Evolutionary conservation across 2,329 filamentous ascomycete genomes (phyloP).

Genomic region (Colletotrichum noveboracense): DNA sequence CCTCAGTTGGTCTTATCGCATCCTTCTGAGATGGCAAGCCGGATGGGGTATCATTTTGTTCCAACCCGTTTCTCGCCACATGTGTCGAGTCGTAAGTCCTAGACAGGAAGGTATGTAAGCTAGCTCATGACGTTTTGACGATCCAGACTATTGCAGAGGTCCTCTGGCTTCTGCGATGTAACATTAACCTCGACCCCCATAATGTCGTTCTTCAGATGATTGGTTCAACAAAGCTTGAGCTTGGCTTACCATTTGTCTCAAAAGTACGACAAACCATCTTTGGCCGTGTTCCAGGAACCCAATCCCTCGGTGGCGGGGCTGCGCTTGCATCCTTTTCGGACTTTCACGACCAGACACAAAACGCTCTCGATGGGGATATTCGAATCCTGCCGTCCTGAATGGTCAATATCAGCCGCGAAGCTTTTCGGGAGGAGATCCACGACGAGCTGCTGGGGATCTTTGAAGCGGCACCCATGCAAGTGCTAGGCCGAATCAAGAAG

Average conservation of each 20-base stretch:
- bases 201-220: rapidly evolving
- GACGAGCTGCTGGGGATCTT: neutral
- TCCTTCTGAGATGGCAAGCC: neutral
- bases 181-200: neutral
- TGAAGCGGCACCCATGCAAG: neutral
- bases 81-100: neutral
- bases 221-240: neutral
- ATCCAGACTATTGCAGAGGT: neutral
- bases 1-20: neutral
- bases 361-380: neutral
- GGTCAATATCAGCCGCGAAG: neutral
- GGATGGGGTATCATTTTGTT: neutral
- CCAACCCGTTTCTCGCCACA: neutral
- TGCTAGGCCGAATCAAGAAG: slow-evolving; percentile 8
- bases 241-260: neutral
- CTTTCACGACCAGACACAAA: neutral
- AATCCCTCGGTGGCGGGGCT: slow-evolving; percentile 3
- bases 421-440: neutral
- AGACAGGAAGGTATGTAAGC: neutral
- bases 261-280: neutral
- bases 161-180: neutral
- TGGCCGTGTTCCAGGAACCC: neutral
- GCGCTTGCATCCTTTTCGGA: neutral
- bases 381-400: neutral
- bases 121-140: neutral